phyloP scores from a whole-genome alignment of 345 rosid genomes.

The Gossypium ekmanianum region DNA sequence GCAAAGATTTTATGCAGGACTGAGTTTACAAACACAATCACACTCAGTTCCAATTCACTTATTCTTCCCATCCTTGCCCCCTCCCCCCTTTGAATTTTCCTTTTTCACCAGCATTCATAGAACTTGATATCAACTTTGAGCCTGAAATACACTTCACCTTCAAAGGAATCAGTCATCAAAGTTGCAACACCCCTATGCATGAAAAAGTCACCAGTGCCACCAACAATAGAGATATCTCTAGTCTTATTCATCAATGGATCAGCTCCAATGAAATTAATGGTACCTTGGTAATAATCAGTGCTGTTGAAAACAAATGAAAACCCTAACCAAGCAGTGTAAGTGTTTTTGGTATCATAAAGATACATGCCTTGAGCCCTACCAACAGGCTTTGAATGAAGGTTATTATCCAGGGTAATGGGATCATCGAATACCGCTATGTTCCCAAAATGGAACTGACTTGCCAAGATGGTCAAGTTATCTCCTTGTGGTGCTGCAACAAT shows the following conservation, averaged over 20 bases:
- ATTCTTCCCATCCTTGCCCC: neutral
- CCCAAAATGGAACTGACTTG: constrained; percentile 37
- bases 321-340: constrained; percentile 50
- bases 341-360: constrained; percentile 36
- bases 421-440: constrained; percentile 46
- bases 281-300: constrained; percentile 31
- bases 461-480: constrained; percentile 31
- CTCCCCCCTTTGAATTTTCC: neutral
- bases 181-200: constrained; percentile 50
- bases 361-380: constrained; percentile 53
- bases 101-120: constrained; percentile 42
- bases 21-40: neutral
- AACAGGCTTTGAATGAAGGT: constrained; percentile 34
- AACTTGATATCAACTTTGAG: constrained; percentile 39
- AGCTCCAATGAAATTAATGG: constrained; percentile 40
- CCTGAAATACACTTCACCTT: constrained; percentile 43
- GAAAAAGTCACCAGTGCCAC: constrained; percentile 53
- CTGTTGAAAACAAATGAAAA: constrained; percentile 40
- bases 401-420: constrained; percentile 49
- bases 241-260: constrained; percentile 36
- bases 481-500: constrained; percentile 42
- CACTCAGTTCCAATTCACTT: neutral
- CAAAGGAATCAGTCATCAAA: constrained; percentile 35
- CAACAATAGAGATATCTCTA: constrained; percentile 42
- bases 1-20: neutral